phyloP scores from a whole-genome alignment of 139 green algal genomes.

The Chlorella ohadii region DNA sequence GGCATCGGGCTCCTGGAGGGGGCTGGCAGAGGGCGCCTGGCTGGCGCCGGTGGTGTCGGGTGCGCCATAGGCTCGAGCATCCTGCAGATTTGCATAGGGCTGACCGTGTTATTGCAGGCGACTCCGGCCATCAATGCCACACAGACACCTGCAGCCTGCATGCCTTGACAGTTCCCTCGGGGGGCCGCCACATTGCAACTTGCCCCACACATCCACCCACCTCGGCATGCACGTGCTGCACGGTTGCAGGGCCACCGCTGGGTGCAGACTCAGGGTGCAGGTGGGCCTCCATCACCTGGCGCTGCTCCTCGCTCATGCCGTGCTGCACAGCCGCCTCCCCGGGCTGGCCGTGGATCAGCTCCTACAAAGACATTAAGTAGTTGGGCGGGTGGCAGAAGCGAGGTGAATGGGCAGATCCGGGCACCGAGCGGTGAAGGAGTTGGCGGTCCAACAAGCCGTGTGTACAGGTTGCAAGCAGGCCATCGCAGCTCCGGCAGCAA shows the following conservation, averaged over 20 bases:
- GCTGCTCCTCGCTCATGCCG: not conserved
- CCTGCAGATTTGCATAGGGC: not conserved
- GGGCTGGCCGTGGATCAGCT: conserved; percentile 8
- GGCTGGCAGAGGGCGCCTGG: not conserved
- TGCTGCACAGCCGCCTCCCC: not conserved
- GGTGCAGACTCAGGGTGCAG: not conserved
- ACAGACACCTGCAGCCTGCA: no score
- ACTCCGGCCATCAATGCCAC: no score
- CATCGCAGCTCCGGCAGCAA: no score
- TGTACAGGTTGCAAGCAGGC: no score
- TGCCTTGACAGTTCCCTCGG: no score
- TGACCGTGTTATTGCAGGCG: not conserved
- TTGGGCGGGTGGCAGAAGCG: not conserved
- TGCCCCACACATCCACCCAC: not conserved
- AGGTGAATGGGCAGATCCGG: no score
- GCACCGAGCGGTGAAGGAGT: no score
- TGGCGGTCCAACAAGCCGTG: no score
- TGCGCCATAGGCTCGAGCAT: not conserved
- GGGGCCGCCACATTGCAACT: not conserved
- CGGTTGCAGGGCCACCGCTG: not conserved
- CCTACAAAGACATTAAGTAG: not conserved
- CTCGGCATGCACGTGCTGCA: not conserved
- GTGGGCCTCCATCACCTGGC: conserved; percentile 10
- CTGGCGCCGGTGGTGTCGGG: not conserved
- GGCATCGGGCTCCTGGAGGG: not conserved